Percentiles rank a stretch among this genome's conserved stretches.
Evolutionary conservation across 2,329 filamentous ascomycete genomes (phyloP).

Genomic region (Cytospora schulzeri): DNA sequence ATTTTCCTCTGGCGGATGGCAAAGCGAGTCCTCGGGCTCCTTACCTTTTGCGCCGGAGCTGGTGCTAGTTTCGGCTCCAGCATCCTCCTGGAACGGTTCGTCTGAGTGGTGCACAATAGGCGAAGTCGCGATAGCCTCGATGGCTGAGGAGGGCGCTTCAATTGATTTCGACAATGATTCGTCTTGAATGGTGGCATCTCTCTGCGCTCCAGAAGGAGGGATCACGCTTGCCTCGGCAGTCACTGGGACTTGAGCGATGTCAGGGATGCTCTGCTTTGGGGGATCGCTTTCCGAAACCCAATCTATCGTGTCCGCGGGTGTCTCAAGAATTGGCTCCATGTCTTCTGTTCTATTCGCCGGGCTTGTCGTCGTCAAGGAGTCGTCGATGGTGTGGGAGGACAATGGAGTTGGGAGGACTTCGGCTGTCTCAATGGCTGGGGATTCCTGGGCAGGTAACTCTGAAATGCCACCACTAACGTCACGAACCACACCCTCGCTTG

Average conservation of each 20-base stretch:
- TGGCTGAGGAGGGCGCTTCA: neutral
- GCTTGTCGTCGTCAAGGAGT: constrained; percentile 19
- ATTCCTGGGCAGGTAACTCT: neutral
- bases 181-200: neutral
- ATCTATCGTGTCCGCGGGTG: constrained; percentile 32
- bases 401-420: neutral
- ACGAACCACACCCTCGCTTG: constrained; percentile 11
- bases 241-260: neutral
- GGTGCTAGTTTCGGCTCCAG: neutral
- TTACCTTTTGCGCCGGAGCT: neutral
- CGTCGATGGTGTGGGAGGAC: neutral
- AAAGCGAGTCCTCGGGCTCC: neutral
- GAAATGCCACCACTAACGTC: neutral
- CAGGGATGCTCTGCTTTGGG: constrained; percentile 35
- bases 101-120: neutral
- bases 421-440: neutral
- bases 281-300: constrained; percentile 32
- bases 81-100: neutral
- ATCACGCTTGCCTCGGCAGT: neutral
- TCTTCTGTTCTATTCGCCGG: constrained; percentile 29
- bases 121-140: neutral
- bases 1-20: neutral
- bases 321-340: constrained; percentile 24
- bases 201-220: neutral
- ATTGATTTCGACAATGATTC: neutral